Evolutionary conservation across 768 basidiomycete genomes (phyloP), one percentile per base, ranked within the genome.

Genomic region (Favolaschia claudopus): DNA sequence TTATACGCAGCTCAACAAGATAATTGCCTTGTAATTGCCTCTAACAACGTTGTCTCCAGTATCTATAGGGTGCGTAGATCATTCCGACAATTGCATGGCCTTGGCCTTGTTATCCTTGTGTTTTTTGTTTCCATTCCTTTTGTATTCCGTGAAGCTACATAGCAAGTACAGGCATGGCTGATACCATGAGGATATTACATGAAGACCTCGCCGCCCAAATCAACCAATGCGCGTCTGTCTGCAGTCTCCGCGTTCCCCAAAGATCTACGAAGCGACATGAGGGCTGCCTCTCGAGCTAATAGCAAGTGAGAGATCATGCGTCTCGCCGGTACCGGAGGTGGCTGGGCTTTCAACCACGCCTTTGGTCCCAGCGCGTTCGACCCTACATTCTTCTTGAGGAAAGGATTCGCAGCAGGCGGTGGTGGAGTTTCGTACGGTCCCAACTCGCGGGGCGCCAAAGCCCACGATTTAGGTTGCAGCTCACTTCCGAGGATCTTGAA

Each of bases 351-450:
- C 44, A 55, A 22, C 48, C 60, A 62, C 15, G 27, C 48, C 17
- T 34, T 42, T 36, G 44, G 66, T 45, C 40, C 69, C 61, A 51
- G 31, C n/a, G 56, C 45, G n/a, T 39, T 12, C 15, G 55, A 39
- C 37, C 49, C 47, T 61, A 60, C 64, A 53, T 69, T 63, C 33
- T 53, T 68, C 52, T 69, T 78, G 67, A 85, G 76, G 61, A 76
- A 83, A 0, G 71, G 69, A 66, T 81, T 85, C 20, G 67, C 67
- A 1, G 77, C 75, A 0, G 82, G 81, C 6, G 71, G 69, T 1
- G 80, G 80, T 20, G 76, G 78, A 12, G 63, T 67, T 32, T 69
- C 71, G 61, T 82, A 82, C 1, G 61, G 63, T 22, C 64, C 65
- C n/a, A 82, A 22, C 47, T 71, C 63, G n/a, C 52, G 55, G 4